phyloP scores from a whole-genome alignment of 2,329 filamentous ascomycete genomes.

The Ophiognomonia clavigignenti-juglandacearum region DNA sequence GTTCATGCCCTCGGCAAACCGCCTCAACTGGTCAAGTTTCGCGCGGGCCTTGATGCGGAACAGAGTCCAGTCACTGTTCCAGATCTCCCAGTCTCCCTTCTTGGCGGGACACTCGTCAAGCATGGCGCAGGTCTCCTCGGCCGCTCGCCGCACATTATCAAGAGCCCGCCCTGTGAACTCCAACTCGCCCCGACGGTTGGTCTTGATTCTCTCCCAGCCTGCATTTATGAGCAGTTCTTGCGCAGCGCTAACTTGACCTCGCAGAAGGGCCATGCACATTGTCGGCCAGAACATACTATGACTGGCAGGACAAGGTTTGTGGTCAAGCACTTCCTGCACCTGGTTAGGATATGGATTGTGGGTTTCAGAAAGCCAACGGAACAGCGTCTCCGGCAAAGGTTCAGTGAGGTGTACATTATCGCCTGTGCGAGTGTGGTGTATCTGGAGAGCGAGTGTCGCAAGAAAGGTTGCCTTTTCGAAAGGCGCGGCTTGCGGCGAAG shows the following conservation, averaged over 20 bases:
- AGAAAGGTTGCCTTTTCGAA: slow-evolving; percentile 75
- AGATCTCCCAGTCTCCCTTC: slow-evolving; percentile 74
- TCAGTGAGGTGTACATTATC: slow-evolving; percentile 31
- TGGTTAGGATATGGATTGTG: slow-evolving; percentile 70
- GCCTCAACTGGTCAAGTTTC: slow-evolving; percentile 64
- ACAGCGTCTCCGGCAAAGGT: slow-evolving; percentile 70
- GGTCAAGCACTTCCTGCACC: slow-evolving; percentile 56
- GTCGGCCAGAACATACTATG: slow-evolving; percentile 82
- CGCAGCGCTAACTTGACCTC: slow-evolving; percentile 66
- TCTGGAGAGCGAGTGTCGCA: slow-evolving; percentile 69
- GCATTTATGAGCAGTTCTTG: slow-evolving; percentile 66
- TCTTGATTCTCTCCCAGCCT: slow-evolving; percentile 72
- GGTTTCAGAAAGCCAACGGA: slow-evolving; percentile 75
- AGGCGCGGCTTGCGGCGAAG: slow-evolving; percentile 53
- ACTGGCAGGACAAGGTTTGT: slow-evolving; percentile 68
- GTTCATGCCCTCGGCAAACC: slow-evolving; percentile 71
- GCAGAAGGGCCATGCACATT: slow-evolving; percentile 67
- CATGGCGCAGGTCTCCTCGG: slow-evolving; percentile 62
- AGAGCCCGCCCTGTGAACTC: slow-evolving; percentile 73
- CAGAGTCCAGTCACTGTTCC: slow-evolving; percentile 74
- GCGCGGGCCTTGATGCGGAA: slow-evolving; percentile 73
- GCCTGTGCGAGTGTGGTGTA: slow-evolving; percentile 63
- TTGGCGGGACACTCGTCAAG: slow-evolving; percentile 70
- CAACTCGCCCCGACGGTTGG: slow-evolving; percentile 57
- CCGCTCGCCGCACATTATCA: slow-evolving; percentile 70